phyloP scores from a whole-genome alignment of 768 basidiomycete species.

The Neoboletus subvelutipes region DNA sequence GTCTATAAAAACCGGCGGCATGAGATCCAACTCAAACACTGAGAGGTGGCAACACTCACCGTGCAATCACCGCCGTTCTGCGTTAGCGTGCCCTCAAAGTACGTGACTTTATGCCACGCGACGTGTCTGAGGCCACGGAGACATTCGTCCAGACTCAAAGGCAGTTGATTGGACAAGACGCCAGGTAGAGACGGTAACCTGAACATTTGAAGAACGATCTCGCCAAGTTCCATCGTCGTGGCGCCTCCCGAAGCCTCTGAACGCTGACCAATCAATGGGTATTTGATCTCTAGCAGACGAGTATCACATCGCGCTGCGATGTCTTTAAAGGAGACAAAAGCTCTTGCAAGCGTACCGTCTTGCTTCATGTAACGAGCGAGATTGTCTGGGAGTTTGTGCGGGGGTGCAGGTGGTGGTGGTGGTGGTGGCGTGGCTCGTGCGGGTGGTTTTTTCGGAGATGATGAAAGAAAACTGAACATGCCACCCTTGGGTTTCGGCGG shows the following conservation, averaged over 20 bases:
- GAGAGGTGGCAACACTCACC: constrained; percentile 47
- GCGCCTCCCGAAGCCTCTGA: constrained; percentile 51
- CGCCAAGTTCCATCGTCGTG: constrained; percentile 74
- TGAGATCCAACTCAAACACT: background rate
- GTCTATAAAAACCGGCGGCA: constrained; percentile 44
- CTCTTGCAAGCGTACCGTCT: constrained; percentile 85
- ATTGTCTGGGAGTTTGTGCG: constrained; percentile 61
- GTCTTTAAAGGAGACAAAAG: constrained; percentile 88
- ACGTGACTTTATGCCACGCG: constrained; percentile 92
- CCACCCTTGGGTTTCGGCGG: constrained; percentile 58
- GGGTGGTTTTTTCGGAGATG: constrained; percentile 67
- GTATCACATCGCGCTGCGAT: constrained; percentile 82
- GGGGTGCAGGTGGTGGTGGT: constrained; percentile 37
- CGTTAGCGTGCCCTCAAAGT: constrained; percentile 90
- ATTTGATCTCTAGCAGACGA: constrained; percentile 77
- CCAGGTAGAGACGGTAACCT: constrained; percentile 88
- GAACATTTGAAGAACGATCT: constrained; percentile 88
- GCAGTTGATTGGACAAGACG: constrained; percentile 70
- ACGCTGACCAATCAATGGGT: constrained; percentile 78
- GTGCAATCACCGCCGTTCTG: constrained; percentile 92
- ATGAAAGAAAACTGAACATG: constrained; percentile 74
- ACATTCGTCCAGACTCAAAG: constrained; percentile 92
- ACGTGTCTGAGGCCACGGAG: constrained; percentile 84
- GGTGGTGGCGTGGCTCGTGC: constrained; percentile 36
- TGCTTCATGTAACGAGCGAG: constrained; percentile 80